Base-by-base conservation (phyloP, 2,329 filamentous ascomycete species). In the Coniella lustricola region DNA sequence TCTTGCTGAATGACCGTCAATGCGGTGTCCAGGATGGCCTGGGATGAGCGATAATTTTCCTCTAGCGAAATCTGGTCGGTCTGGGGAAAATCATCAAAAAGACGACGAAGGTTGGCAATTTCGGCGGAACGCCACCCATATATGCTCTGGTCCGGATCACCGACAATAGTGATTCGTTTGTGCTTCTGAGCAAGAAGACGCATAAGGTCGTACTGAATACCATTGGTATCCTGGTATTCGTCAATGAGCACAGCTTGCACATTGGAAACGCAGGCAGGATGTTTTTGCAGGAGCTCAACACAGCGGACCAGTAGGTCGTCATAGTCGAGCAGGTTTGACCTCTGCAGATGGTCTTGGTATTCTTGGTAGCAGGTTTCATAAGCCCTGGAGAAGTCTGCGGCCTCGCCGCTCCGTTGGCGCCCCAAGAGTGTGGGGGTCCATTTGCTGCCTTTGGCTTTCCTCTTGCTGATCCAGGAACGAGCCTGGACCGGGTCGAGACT, bases 221-320 rank as follows among this genome's bases (percentile, higher is more conserved):
- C 79, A 62, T 97, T 98, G 7, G 91, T 97, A 67, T 98, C 91
- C 66, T 98, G 91, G 55, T 96, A 98, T 62, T 98, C 91, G 62
- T 98, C 91, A 54, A 98, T 94, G 39, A 98, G 74, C 7, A 97
- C 90, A 0, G 88, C 81, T 64, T 96, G 83, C 16, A 98, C 82
- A 57, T 95, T 96, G 13, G 84, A 84, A 3, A 96, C 90, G 59
- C 90, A 96, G 13, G 79, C 73, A 0, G 90, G 88, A 56, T 87
- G 78, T 17, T 74, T 71, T 51, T 75, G 77, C 17, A 98, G 75
- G 10, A 98, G 75, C 51, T 94, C 82, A 8, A 87, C 84, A 56
- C 90, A 95, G 57, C 82, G 81, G 13, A 95, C 74, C 4, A 98
- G 76, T 18, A 98, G 75, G 62, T 98, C 93, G 59, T 98, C 93